Base-by-base conservation (phyloP, 23 red algal genomes). In the Gracilaria vermiculophylla region DNA sequence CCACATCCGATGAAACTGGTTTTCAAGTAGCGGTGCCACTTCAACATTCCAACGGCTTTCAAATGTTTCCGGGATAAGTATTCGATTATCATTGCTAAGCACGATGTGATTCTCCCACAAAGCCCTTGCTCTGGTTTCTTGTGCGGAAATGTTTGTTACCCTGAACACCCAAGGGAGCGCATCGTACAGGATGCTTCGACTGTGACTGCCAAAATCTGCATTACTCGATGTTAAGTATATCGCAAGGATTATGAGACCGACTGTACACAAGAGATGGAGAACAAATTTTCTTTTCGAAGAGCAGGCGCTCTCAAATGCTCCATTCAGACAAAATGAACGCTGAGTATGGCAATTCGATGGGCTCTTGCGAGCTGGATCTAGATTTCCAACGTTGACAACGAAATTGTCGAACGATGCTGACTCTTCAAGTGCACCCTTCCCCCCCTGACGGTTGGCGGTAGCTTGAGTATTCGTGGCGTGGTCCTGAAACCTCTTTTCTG, bases 11-110 rank as follows among this genome's bases (percentile, higher is more conserved):
- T 77, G 32, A 41, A 78, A 21, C 34, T 88, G 84, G 21, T 60
- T 51, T 62, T 88, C 69, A 15, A 88, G 28, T 6, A 88, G 51
- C 34, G 84, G 84, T 55, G 84, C 84, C 17, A 88, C 69, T 15
- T 88, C 84, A n/a, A 36, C 35, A 61, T 88, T 88, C 28, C 43
- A 88, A 28, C 84, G 42, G 40, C 84, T 88, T 37, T 88, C 84
- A 78, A 88, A 88, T 25, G 70, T 76, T 53, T 88, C 84, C 39
- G 84, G 84, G 27, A 88, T 76, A 37, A 88, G 72, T 36, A 88
- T 58, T 64, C 42, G 84, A 47, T 64, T 78, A 19, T 73, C 35
- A 27, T 66, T 70, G 35, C 36, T 62, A 10, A 70, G 21, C 3
- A 88, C 84, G 51, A 88, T 41, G 19, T 88, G 84, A 34, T 77